Conservation (phyloP, 2,329 filamentous ascomycete genomes). For the Diaporthe velutina region DNA sequence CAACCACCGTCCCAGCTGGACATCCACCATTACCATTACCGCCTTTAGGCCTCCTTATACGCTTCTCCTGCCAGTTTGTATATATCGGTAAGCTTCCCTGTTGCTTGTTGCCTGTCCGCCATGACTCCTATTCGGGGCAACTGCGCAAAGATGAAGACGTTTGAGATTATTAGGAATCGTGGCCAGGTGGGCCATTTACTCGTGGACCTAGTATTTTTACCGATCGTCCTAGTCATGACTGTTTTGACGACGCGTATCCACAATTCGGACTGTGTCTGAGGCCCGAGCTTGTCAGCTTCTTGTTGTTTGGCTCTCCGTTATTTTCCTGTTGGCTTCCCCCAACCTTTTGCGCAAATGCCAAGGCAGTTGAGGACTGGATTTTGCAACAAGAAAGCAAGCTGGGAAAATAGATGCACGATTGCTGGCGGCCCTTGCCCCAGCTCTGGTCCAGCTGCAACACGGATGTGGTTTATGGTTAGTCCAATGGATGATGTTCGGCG, state of each 20-base stretch:
- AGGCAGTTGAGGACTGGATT: neutral
- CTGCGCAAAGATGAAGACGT: neutral
- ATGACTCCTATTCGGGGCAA: neutral
- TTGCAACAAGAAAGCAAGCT: neutral
- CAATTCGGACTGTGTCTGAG: neutral
- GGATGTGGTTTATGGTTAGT: neutral
- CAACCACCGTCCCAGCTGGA: neutral
- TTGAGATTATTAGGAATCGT: neutral
- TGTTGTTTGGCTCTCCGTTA: neutral
- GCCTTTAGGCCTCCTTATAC: no score
- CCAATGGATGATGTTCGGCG: neutral
- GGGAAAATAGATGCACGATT: neutral
- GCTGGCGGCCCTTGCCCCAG: neutral
- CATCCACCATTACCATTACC: neutral
- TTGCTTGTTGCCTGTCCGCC: neutral
- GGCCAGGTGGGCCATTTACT: neutral
- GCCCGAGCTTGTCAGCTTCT: neutral
- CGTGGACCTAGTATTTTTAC: neutral
- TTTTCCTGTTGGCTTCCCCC: no score
- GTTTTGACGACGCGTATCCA: neutral
- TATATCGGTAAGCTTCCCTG: neutral
- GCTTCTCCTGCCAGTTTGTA: neutral
- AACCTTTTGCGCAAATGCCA: neutral
- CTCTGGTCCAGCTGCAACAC: neutral
- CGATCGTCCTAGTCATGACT: neutral